phyloP scores from a whole-genome alignment of 345 rosid genomes.

The Syzygium aromaticum region DNA sequence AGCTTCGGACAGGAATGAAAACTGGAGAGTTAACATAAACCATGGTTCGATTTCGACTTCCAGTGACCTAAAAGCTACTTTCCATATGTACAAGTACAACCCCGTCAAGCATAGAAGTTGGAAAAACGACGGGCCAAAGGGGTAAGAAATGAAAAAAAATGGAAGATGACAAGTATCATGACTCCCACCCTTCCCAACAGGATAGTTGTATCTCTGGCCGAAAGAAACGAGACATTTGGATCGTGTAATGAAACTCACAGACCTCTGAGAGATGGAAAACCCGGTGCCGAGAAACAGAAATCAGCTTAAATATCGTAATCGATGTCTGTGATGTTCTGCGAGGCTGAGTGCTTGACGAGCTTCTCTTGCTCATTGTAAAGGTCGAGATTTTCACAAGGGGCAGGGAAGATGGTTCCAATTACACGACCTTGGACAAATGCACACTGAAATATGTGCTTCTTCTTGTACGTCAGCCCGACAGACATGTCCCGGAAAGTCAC shows the following conservation, averaged over 20 bases:
- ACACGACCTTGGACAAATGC: conserved; percentile 84
- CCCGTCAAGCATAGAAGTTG: background rate
- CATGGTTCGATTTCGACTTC: background rate
- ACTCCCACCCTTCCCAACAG: background rate
- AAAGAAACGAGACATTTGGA: background rate
- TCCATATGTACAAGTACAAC: conserved; percentile 15
- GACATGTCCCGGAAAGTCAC: conserved; percentile 82
- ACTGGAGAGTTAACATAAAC: background rate
- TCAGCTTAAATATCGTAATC: conserved; percentile 57
- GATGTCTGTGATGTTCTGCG: conserved; percentile 73
- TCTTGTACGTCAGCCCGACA: conserved; percentile 85
- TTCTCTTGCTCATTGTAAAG: conserved; percentile 62
- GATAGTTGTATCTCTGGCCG: background rate
- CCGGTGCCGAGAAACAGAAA: background rate
- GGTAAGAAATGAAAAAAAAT: background rate
- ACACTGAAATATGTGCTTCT: conserved; percentile 90
- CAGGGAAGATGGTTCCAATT: conserved; percentile 76
- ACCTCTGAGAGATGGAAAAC: background rate
- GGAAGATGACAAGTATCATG: background rate
- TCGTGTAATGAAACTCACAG: background rate
- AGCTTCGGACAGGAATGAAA: background rate
- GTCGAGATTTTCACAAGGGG: conserved; percentile 91
- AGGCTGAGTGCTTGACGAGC: conserved; percentile 52
- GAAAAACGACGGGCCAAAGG: background rate
- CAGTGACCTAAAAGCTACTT: background rate